Conservation (phyloP, 2,329 filamentous ascomycete genomes). For the Decorospora gaudefroyi region DNA sequence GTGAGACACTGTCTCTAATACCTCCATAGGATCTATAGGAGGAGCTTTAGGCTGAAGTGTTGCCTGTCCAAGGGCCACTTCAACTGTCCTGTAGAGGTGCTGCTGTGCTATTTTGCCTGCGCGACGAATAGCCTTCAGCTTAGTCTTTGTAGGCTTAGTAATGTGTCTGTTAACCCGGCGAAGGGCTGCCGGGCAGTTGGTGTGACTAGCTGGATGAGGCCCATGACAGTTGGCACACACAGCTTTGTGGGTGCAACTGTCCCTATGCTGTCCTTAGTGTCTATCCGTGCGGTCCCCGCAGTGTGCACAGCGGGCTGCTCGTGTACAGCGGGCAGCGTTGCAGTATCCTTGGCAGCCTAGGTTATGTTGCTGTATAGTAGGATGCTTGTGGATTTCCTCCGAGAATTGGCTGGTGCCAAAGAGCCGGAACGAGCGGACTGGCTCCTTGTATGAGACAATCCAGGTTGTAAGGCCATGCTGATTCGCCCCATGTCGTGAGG, state of each 20-base stretch:
- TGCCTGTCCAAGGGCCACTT: not conserved
- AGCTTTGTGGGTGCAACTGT: not conserved
- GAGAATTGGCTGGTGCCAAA: not conserved
- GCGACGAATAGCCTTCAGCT: not conserved
- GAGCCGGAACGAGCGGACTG: not conserved
- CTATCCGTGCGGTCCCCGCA: not conserved
- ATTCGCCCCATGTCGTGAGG: slow-evolving; percentile 1
- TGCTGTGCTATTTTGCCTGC: not conserved
- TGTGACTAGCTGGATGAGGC: not conserved
- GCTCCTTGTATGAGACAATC: slow-evolving; percentile 5
- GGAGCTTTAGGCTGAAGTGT: not conserved
- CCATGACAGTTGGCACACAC: not conserved
- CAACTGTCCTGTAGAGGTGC: not conserved
- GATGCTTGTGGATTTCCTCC: not conserved
- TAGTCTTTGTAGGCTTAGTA: not conserved
- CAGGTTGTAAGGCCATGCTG: slow-evolving; percentile 1
- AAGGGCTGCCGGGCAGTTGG: not conserved
- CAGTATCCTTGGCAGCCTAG: slow-evolving; percentile 2
- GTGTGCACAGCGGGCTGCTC: not conserved
- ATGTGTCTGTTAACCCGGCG: not conserved
- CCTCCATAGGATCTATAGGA: not conserved
- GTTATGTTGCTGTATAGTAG: not conserved
- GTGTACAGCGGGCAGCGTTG: not conserved
- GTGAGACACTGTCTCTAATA: not conserved
- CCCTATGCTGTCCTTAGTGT: not conserved